Base-by-base conservation (phyloP, 2,329 filamentous ascomycete species). In the Daldinia eschscholtzii region DNA sequence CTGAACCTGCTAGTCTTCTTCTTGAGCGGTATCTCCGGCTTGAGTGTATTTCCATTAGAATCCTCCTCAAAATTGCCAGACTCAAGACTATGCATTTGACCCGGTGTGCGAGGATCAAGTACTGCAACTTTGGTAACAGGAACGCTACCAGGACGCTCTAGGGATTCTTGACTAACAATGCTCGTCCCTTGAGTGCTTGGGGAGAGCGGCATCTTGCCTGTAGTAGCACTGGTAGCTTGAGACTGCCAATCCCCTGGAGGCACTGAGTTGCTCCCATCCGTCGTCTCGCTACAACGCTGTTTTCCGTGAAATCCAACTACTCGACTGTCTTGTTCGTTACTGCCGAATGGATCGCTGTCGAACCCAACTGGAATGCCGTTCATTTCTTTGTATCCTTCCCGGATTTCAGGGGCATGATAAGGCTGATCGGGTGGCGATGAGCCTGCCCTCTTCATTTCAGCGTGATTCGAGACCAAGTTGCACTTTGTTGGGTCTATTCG, bases 131-230 rank as follows among this genome's bases (percentile, higher is more conserved):
- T 81, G 9, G 79, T 79, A 33, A 77, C 76, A 0, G 82, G 83
- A 20, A 85, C 79, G 70, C 83, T 83, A 41, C 79, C 76, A 3
- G 83, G 82, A 18, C 83, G 83, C 53, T 89, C 87, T 61, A 84
- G 75, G 6, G 87, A 89, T 48, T 89, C 87, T 61, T 84, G 83
- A 78, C 88, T 90, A 71, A 88, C 85, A 70, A 91, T 88, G 77
- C 88, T 91, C 18, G 89, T 91, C 42, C 88, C 89, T 74, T 89
- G 84, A 2, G 89, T 91, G 76, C 88, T 90, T 2, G 89, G 89
- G 26, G 88, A 90, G 39, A 90, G 79, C 3, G 88, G 87, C 85
- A 89, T 86, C 78, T 89, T 89, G 57, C 87, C 85, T 1, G 88
- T 90, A 1, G 88, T 88, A 7, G 87, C 88, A 72, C 87, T 89